Conservation (phyloP, 306 rosid genomes). For the Canavalia ensiformis region DNA sequence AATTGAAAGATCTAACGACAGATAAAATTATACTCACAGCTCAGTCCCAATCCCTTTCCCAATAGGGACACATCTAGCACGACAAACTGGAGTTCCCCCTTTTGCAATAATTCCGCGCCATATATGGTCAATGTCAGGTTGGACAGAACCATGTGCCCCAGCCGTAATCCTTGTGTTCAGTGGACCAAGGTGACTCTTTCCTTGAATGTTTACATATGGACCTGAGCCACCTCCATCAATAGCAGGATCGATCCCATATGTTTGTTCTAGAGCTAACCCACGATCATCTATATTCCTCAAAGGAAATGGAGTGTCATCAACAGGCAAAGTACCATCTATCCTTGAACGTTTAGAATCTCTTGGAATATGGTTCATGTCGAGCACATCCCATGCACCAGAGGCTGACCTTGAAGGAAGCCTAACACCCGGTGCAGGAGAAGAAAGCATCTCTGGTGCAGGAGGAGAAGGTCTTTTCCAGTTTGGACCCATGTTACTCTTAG, state of each 20-base stretch:
- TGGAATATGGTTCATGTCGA: conserved; percentile 77
- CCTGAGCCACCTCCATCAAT: conserved; percentile 60
- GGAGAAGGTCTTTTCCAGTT: conserved; percentile 91
- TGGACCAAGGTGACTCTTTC: conserved; percentile 69
- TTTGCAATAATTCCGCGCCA: conserved; percentile 98
- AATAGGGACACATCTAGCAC: conserved; percentile 90
- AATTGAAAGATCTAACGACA: conserved; percentile 41
- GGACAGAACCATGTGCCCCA: conserved; percentile 64
- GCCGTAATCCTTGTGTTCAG: conserved; percentile 58
- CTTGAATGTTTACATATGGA: conserved; percentile 62
- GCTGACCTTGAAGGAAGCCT: conserved; percentile 71
- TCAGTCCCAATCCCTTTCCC: conserved; percentile 86
- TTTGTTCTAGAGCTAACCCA: conserved; percentile 64
- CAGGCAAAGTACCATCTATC: conserved; percentile 67
- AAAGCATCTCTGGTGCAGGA: conserved; percentile 74
- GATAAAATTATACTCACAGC: conserved; percentile 77
- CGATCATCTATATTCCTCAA: conserved; percentile 68
- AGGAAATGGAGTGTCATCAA: conserved; percentile 67
- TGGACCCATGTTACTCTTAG: conserved; percentile 73
- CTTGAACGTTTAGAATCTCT: conserved; percentile 86
- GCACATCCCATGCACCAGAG: conserved; percentile 80
- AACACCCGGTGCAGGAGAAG: conserved; percentile 72
- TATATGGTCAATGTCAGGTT: conserved; percentile 74
- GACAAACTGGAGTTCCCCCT: conserved; percentile 98
- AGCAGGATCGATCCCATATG: conserved; percentile 61